Conservation (phyloP, 768 basidiomycete species). For the Tephrocybe sp. region DNA sequence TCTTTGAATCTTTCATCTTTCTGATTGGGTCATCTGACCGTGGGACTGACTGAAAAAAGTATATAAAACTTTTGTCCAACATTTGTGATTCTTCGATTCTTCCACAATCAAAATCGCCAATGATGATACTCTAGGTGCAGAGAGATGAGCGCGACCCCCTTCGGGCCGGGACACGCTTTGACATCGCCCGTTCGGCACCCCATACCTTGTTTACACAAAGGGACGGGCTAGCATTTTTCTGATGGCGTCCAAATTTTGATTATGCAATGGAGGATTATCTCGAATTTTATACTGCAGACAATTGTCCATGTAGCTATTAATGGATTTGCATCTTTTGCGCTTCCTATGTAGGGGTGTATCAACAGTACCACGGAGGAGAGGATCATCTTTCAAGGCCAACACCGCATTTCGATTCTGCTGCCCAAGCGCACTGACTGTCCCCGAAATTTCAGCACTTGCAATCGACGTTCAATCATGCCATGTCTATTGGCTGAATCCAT, state of each 20-base stretch:
- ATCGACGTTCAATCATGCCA: no score
- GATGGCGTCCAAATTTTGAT: slow-evolving; percentile 43
- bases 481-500: no score
- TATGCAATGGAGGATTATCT: slow-evolving; percentile 11
- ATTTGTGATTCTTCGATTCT: slow-evolving; percentile 33
- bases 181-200: slow-evolving; percentile 68
- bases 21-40: slow-evolving; percentile 17
- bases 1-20: no score
- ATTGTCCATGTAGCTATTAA: no score
- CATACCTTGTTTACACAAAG: slow-evolving; percentile 58
- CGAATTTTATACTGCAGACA: neutral
- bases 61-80: slow-evolving; percentile 10
- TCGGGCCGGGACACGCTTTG: slow-evolving; percentile 44
- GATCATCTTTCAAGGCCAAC: no score
- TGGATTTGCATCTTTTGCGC: no score
- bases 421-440: no score
- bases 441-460: no score
- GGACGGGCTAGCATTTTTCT: slow-evolving; percentile 56
- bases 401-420: no score
- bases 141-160: slow-evolving; percentile 53
- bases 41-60: slow-evolving; percentile 2
- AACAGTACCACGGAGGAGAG: no score
- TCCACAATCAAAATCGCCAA: slow-evolving; percentile 47
- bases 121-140: slow-evolving; percentile 60
- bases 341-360: no score